Evolutionary conservation across 2,329 filamentous ascomycete species (phyloP).

Genomic region (Colletotrichum orbiculare): DNA sequence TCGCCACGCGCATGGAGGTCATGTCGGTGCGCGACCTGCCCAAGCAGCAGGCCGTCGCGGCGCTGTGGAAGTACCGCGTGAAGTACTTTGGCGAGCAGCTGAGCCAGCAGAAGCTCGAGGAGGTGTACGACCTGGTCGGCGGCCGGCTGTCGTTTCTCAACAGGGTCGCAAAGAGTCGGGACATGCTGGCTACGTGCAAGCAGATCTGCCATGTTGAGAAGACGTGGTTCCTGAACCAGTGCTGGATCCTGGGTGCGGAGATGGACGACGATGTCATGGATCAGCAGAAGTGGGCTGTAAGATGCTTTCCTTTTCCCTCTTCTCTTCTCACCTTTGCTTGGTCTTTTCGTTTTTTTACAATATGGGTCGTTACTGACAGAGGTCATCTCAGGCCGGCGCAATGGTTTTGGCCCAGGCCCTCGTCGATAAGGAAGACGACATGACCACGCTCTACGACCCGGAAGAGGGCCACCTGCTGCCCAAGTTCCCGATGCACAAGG

Average conservation of each 20-base stretch:
- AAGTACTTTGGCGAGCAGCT: constrained; percentile 78
- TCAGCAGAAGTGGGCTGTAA: constrained; percentile 92
- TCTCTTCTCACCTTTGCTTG: not conserved
- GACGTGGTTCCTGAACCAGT: constrained; percentile 82
- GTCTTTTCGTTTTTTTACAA: not conserved
- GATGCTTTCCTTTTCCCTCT: constrained; percentile 45
- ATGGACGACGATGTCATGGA: constrained; percentile 99
- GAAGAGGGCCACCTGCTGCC: constrained; percentile 35
- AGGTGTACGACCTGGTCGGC: constrained; percentile 88
- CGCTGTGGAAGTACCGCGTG: constrained; percentile 81
- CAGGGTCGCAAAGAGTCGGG: constrained; percentile 83
- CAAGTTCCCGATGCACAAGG: constrained; percentile 74
- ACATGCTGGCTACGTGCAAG: constrained; percentile 87
- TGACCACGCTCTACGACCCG: constrained; percentile 41
- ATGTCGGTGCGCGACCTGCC: constrained; percentile 86
- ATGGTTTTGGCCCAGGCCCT: constrained; percentile 94
- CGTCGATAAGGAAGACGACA: constrained; percentile 80
- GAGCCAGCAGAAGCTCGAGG: constrained; percentile 67
- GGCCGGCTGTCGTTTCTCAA: constrained; percentile 90
- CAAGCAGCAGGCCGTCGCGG: constrained; percentile 80
- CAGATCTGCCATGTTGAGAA: constrained; percentile 75
- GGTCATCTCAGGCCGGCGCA: constrained; percentile 74
- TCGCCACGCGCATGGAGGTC: constrained; percentile 95
- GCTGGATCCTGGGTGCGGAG: constrained; percentile 77
- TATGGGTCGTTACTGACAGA: constrained; percentile 1